Conservation (phyloP, 2,329 filamentous ascomycete species). For the Gaeumannomyces sp. region DNA sequence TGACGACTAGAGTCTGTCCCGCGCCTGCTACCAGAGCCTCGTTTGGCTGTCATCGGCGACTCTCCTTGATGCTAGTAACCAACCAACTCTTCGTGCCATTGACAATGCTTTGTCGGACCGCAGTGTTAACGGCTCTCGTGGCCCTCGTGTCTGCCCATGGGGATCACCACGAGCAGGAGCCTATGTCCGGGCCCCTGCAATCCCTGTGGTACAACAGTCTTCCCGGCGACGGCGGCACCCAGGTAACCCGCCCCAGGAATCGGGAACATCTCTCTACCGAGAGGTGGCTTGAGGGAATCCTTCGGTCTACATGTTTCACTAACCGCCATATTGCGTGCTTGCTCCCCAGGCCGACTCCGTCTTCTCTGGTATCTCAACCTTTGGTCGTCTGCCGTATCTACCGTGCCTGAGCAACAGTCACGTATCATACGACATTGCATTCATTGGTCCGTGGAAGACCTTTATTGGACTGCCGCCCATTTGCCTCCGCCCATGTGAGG, state of each 20-base stretch:
- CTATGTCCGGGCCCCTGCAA: conserved; percentile 63
- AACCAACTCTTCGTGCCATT: background rate
- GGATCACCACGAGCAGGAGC: conserved; percentile 49
- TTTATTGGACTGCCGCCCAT: background rate
- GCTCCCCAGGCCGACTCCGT: conserved; percentile 68
- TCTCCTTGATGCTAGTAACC: background rate
- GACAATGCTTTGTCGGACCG: conserved; percentile 12
- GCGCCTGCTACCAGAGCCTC: too few species aligned
- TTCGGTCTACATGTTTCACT: background rate
- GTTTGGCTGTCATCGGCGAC: background rate
- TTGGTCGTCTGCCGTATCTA: conserved; percentile 71
- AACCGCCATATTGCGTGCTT: conserved; percentile 8
- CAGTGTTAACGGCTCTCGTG: conserved; percentile 34
- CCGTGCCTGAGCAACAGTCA: conserved; percentile 66
- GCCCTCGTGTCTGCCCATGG: conserved; percentile 53
- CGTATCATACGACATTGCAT: conserved; percentile 77
- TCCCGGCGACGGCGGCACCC: conserved; percentile 77
- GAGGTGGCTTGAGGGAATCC: background rate
- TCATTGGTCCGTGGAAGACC: conserved; percentile 53
- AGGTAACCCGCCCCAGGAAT: conserved; percentile 41
- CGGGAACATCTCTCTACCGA: conserved; percentile 5
- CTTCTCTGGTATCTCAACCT: conserved; percentile 83
- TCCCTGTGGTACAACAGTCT: conserved; percentile 77
- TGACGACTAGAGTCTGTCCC: too few species aligned
- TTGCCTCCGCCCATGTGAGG: background rate